phyloP scores from a whole-genome alignment of 257 asterid species.

The Catharanthus roseus region DNA sequence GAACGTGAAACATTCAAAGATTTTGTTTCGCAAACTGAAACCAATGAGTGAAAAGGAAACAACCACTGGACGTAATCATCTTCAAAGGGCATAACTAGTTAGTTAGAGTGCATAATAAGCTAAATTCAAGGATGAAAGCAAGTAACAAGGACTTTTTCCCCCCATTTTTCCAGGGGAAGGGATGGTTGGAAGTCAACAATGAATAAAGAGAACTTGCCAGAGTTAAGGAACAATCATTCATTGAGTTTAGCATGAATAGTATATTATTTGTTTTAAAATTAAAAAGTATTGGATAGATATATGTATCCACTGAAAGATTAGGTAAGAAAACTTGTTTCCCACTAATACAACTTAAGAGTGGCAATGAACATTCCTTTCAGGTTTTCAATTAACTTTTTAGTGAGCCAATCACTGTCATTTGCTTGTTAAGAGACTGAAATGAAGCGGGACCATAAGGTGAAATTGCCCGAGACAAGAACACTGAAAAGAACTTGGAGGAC shows the following conservation, averaged over 20 bases:
- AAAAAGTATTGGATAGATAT: background rate
- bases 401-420: background rate
- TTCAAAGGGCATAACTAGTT: background rate
- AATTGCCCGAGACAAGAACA: constrained; percentile 1
- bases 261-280: no score
- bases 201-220: background rate
- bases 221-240: background rate
- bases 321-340: background rate
- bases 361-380: background rate
- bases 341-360: background rate
- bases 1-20: background rate
- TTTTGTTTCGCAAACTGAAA: no score
- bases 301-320: background rate
- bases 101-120: background rate
- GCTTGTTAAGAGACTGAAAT: background rate
- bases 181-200: no score
- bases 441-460: background rate
- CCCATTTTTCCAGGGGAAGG: no score
- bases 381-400: background rate
- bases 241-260: background rate
- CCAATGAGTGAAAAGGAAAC: background rate
- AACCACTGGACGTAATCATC: background rate
- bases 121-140: background rate
- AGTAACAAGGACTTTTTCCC: background rate
- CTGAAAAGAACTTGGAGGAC: background rate